These are phyloP conservation scores for Coffea humblotiana DNA, from an alignment of 305 asterid species.

Conservation along the genomic window DNA sequence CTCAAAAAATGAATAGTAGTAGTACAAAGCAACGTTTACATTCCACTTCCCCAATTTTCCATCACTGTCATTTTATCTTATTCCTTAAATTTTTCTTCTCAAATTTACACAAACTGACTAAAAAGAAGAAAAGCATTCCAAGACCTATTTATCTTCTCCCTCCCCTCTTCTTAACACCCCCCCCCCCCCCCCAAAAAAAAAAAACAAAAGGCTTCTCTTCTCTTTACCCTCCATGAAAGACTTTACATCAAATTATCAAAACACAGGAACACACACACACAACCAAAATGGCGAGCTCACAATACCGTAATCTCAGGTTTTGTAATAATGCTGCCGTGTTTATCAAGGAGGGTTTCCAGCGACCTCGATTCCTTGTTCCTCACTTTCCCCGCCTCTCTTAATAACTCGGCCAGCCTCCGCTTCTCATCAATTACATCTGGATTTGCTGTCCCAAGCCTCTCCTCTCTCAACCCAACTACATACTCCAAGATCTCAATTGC, in stretches of 20 bases:
- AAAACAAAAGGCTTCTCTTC: background rate
- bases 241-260: constrained; percentile 16
- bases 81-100: constrained; percentile 3
- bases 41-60: constrained; percentile 10
- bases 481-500: constrained; percentile 83
- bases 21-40: constrained; percentile 16
- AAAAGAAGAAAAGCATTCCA: background rate
- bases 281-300: constrained; percentile 17
- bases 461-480: constrained; percentile 84
- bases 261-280: background rate
- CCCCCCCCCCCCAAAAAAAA: too few species aligned
- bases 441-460: constrained; percentile 87
- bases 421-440: constrained; percentile 86
- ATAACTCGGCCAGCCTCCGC: constrained; percentile 51
- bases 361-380: constrained; percentile 63
- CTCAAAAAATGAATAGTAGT: background rate
- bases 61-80: background rate
- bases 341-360: constrained; percentile 60
- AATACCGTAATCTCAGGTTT: constrained; percentile 37
- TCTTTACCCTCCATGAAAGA: background rate
- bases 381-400: constrained; percentile 70
- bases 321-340: constrained; percentile 29
- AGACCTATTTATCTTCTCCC: background rate
- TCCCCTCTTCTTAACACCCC: too few species aligned
- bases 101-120: constrained; percentile 12